phyloP scores from a whole-genome alignment of 331 rosid genomes.

The Rosa hybrid region DNA sequence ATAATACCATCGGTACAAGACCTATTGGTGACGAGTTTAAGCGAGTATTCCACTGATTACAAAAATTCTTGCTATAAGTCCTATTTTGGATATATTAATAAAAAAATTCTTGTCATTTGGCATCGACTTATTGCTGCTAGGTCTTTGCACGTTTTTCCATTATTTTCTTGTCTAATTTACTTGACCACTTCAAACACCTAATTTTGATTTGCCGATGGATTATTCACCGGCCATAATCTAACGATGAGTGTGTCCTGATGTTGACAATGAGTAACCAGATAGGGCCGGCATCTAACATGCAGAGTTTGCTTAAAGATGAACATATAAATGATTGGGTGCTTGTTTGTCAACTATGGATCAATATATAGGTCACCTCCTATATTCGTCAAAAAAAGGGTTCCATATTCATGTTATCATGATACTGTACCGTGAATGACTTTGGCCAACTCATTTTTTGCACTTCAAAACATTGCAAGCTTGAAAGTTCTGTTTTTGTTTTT shows the following conservation, averaged over 20 bases:
- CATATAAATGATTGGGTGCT: conserved; percentile 37
- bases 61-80: no score
- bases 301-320: conserved; percentile 27
- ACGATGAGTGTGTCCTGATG: background rate
- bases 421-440: background rate
- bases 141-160: background rate
- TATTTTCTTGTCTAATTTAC: background rate
- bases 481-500: background rate
- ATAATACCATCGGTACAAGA: no score
- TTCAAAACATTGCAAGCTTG: background rate
- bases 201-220: background rate
- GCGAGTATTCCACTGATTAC: background rate
- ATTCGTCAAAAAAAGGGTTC: background rate
- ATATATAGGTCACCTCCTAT: background rate
- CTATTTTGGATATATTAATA: no score
- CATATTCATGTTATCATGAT: background rate
- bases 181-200: background rate
- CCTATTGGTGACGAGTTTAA: no score
- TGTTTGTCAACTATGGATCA: conserved; percentile 11
- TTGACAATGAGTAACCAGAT: background rate
- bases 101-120: background rate
- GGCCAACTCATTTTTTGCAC: background rate
- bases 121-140: background rate
- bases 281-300: conserved; percentile 31
- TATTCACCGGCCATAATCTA: background rate